phyloP scores from a whole-genome alignment of 805 yeast genomes.

The Teunomyces funiuensis region DNA sequence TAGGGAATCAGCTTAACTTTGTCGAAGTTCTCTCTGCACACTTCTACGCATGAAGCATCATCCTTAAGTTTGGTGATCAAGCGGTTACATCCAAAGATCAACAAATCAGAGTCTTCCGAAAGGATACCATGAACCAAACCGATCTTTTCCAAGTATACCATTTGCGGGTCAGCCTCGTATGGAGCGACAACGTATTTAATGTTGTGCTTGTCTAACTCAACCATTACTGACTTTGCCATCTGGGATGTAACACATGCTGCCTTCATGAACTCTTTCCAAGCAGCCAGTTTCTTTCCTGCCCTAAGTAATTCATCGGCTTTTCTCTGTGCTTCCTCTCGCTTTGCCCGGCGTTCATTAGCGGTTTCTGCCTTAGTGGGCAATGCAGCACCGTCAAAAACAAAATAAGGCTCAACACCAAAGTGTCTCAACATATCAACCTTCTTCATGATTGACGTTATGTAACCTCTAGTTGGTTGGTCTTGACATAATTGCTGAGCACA shows the following conservation, averaged over 20 bases:
- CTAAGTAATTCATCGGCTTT: conserved; percentile 53
- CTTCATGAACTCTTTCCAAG: conserved; percentile 68
- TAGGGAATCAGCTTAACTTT: conserved; percentile 48
- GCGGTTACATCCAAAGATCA: conserved; percentile 79
- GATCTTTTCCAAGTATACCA: conserved; percentile 79
- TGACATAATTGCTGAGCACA: conserved; percentile 83
- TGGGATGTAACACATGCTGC: conserved; percentile 85
- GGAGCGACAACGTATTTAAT: conserved; percentile 91
- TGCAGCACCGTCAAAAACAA: conserved; percentile 92
- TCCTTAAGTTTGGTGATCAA: conserved; percentile 83
- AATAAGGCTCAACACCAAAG: conserved; percentile 74
- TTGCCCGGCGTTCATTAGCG: conserved; percentile 59
- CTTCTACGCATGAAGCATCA: conserved; percentile 69
- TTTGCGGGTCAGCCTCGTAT: conserved; percentile 96
- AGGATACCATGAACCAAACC: conserved; percentile 82
- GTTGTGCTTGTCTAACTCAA: conserved; percentile 54
- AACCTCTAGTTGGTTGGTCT: conserved; percentile 68
- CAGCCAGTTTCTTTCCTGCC: conserved; percentile 57
- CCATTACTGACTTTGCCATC: conserved; percentile 86
- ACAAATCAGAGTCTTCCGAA: conserved; percentile 91
- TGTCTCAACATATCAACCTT: conserved; percentile 63
- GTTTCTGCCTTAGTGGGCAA: conserved; percentile 78
- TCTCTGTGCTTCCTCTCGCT: conserved; percentile 56
- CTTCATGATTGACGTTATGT: conserved; percentile 66
- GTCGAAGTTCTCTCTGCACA: conserved; percentile 55